Conservation (phyloP, 345 rosid genomes). For the Eucalyptus globulus region DNA sequence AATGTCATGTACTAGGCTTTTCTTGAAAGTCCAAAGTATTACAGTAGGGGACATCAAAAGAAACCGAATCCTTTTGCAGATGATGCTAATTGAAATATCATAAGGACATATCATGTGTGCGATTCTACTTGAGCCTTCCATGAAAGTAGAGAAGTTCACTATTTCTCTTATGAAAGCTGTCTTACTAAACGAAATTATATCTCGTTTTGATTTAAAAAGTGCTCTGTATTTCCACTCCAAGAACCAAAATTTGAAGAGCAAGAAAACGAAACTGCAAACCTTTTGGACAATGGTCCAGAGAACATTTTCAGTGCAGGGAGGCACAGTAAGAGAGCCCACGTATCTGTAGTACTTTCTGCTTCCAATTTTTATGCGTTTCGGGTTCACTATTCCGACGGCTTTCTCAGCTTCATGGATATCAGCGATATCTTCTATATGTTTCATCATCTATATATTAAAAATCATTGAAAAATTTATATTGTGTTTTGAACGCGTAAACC, state of each 20-base stretch:
- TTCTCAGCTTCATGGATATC: constrained; percentile 7
- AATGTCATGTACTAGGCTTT: neutral
- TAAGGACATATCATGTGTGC: neutral
- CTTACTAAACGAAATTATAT: neutral
- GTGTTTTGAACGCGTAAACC: neutral
- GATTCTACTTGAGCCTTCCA: neutral
- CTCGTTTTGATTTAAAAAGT: neutral
- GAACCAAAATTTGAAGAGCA: neutral
- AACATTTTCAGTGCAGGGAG: constrained; percentile 79
- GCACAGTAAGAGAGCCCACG: constrained; percentile 75
- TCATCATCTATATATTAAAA: constrained; percentile 14
- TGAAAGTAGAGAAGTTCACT: neutral
- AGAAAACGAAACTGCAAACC: constrained; percentile 4
- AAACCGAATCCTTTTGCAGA: neutral
- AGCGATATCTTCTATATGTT: constrained; percentile 14
- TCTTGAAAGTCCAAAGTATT: neutral
- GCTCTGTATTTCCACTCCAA: neutral
- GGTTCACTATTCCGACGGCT: constrained; percentile 36
- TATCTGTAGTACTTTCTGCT: constrained; percentile 68
- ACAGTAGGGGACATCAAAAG: neutral
- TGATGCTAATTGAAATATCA: neutral
- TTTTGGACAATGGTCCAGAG: constrained; percentile 55
- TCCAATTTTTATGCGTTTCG: constrained; percentile 32
- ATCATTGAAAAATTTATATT: neutral
- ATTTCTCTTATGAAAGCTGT: neutral